Evolutionary conservation across 2,329 filamentous ascomycete species (phyloP).

Genomic region (Fusarium pseudocircinatum): DNA sequence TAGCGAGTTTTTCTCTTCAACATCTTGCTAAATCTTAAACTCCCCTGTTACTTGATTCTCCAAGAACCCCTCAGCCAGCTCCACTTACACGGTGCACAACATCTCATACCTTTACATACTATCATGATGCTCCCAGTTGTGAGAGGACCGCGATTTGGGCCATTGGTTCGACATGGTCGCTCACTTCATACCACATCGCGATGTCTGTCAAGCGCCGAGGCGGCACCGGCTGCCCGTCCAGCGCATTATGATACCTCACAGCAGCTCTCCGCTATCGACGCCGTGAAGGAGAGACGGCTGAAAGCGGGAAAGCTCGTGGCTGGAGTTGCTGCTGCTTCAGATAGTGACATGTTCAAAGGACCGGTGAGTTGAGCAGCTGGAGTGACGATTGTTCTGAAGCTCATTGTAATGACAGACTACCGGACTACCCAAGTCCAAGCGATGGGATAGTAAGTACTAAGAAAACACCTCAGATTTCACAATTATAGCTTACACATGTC

Average conservation of each 20-base stretch:
- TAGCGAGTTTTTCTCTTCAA: not conserved
- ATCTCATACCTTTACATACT: not conserved
- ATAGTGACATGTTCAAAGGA: conserved; percentile 86
- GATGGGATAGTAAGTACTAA: conserved; percentile 81
- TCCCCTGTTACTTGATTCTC: not conserved
- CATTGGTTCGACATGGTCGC: conserved; percentile 13
- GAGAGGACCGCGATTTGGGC: conserved; percentile 34
- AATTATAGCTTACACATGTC: conserved; percentile 12
- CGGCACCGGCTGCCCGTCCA: conserved; percentile 36
- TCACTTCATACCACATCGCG: conserved; percentile 32
- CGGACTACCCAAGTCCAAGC: conserved; percentile 78
- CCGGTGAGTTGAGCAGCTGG: conserved; percentile 58
- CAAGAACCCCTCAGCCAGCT: not conserved
- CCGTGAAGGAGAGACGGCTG: conserved; percentile 58
- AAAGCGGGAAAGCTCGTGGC: conserved; percentile 78
- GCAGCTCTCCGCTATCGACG: conserved; percentile 43
- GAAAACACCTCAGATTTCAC: not conserved
- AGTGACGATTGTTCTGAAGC: not conserved
- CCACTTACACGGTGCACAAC: conserved; percentile 19
- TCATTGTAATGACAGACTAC: conserved; percentile 42
- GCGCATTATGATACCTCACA: conserved; percentile 39
- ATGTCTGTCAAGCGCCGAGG: conserved; percentile 37
- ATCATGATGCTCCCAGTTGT: conserved; percentile 33
- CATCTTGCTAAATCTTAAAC: not conserved
- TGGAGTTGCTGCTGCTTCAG: conserved; percentile 78